Conservation (phyloP, 2,329 filamentous ascomycete species). For the Colletotrichum somersetense region DNA sequence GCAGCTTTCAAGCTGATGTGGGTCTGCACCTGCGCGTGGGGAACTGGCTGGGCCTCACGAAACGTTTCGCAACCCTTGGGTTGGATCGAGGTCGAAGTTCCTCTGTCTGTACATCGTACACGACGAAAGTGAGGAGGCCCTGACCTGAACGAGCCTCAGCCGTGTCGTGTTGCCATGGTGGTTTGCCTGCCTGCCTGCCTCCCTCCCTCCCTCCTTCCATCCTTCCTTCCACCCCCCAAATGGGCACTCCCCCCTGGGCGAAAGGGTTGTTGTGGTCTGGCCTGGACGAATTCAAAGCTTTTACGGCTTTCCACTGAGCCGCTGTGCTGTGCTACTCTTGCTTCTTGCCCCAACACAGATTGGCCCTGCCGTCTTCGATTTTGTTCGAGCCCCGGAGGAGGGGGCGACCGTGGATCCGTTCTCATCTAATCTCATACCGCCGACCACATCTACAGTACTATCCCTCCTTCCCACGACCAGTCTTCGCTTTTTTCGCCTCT, state of each 20-base stretch:
- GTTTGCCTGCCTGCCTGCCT: not conserved
- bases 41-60: conserved; percentile 41
- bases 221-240: not conserved
- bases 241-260: not conserved
- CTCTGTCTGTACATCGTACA: conserved; percentile 14
- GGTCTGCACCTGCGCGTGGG: conserved; percentile 39
- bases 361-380: conserved; percentile 30
- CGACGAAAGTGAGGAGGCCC: too few relatives aligned
- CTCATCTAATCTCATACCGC: not conserved
- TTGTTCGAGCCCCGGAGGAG: conserved; percentile 19
- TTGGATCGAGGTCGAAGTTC: conserved; percentile 26
- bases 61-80: conserved; percentile 38
- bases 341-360: conserved; percentile 24
- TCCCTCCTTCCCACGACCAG: not conserved
- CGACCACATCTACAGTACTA: not conserved
- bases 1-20: conserved; percentile 49
- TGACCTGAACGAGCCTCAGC: not conserved
- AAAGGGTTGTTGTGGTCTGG: not conserved
- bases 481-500: not conserved
- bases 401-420: conserved; percentile 15
- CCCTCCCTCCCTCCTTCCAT: not conserved
- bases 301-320: not conserved
- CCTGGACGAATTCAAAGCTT: not conserved
- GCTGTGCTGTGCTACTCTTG: too few relatives aligned
- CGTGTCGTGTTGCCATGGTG: not conserved